Evolutionary conservation across 2,329 filamentous ascomycete genomes (phyloP).

Genomic region (Lecanicillium sp.): DNA sequence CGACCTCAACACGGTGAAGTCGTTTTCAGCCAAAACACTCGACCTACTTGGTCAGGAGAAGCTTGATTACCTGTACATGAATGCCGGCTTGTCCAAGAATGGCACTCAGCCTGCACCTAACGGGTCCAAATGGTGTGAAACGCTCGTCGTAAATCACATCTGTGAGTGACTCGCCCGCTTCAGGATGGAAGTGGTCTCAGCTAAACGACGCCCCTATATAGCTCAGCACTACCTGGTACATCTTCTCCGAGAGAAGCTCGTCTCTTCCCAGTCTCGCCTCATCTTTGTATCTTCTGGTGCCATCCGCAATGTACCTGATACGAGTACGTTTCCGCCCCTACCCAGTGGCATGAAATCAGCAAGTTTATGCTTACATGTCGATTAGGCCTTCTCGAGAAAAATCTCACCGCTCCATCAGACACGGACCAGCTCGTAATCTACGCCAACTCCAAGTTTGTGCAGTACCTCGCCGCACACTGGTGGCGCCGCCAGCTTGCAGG

Average conservation of each 20-base stretch:
- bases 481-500: slow-evolving; percentile 44
- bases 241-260: slow-evolving; percentile 38
- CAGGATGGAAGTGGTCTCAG: no score
- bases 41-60: slow-evolving; percentile 30
- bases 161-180: no score
- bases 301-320: slow-evolving; percentile 30
- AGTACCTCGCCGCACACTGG: slow-evolving; percentile 45
- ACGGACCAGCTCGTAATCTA: slow-evolving; percentile 25
- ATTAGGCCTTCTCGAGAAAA: slow-evolving; percentile 20
- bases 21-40: slow-evolving; percentile 37
- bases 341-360: no score
- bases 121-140: slow-evolving; percentile 42
- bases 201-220: no score
- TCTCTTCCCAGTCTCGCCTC: slow-evolving; percentile 36
- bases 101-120: slow-evolving; percentile 26
- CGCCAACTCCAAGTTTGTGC: slow-evolving; percentile 38
- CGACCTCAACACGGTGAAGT: slow-evolving; percentile 34
- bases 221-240: slow-evolving; percentile 48
- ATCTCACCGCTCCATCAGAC: slow-evolving; percentile 32
- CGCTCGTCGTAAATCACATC: slow-evolving; percentile 44
- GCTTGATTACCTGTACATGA: slow-evolving; percentile 42
- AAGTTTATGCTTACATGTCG: no score
- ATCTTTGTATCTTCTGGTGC: slow-evolving; percentile 45
- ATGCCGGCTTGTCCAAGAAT: slow-evolving; percentile 35
- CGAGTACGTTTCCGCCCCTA: slow-evolving; percentile 19